phyloP scores from a whole-genome alignment of 345 rosid genomes.

The Populus davidiana region DNA sequence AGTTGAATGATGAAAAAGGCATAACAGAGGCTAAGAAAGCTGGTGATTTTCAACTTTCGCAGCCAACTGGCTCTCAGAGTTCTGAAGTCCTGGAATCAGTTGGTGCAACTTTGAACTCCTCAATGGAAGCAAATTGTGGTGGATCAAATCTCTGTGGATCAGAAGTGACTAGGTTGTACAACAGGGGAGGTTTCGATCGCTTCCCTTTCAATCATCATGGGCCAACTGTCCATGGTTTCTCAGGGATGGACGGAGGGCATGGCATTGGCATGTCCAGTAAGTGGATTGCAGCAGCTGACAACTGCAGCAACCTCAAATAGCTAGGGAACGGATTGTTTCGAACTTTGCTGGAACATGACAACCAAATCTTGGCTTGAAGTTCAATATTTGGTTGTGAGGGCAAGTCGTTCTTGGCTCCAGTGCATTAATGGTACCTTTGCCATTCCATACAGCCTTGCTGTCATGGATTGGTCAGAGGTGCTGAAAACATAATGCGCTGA shows the following conservation, averaged over 20 bases:
- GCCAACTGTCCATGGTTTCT: slow-evolving; percentile 40
- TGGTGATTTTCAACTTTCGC: slow-evolving; percentile 17
- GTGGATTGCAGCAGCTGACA: slow-evolving; percentile 65
- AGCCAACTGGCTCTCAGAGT: slow-evolving; percentile 62
- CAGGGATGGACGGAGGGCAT: slow-evolving; percentile 39
- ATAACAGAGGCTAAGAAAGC: slow-evolving; percentile 37
- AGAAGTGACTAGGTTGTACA: slow-evolving; percentile 77
- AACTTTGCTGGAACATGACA: slow-evolving; percentile 20
- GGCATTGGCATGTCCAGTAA: slow-evolving; percentile 62
- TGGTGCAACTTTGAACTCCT: slow-evolving; percentile 57
- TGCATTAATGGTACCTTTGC: slow-evolving; percentile 27
- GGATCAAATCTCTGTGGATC: slow-evolving; percentile 50
- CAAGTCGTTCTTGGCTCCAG: slow-evolving; percentile 94
- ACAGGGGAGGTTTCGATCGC: slow-evolving; percentile 31
- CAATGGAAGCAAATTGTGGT: slow-evolving; percentile 44
- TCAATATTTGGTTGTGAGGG: slow-evolving; percentile 58
- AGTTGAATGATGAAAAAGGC: slow-evolving; percentile 20
- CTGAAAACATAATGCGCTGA: slow-evolving; percentile 22
- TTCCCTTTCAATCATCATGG: slow-evolving; percentile 35
- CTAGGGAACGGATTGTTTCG: slow-evolving; percentile 23
- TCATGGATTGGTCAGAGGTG: slow-evolving; percentile 19
- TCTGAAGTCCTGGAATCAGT: slow-evolving; percentile 81
- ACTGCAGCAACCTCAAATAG: slow-evolving; percentile 63
- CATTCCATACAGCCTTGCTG: slow-evolving; percentile 11
- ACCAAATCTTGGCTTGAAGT: slow-evolving; percentile 35